Evolutionary conservation across 106 monocot species (phyloP), one percentile per base, ranked within the genome.

Genomic region (Allium sativum): DNA sequence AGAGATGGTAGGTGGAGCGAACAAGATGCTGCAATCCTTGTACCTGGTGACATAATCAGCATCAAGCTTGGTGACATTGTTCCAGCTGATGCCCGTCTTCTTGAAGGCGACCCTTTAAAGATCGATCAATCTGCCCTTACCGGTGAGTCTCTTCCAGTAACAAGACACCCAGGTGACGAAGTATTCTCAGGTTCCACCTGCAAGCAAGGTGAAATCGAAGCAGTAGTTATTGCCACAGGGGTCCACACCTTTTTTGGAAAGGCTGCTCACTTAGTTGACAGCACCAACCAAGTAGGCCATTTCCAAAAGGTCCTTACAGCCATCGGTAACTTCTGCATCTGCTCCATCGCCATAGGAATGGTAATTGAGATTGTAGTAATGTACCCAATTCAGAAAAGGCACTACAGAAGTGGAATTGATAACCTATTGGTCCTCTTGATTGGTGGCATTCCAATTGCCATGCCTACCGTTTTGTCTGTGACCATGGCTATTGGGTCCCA

Each of bases 401-500:
- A 66, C 40, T 87, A 87, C 66, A 73, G 82, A 48, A 69, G 69
- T 72, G 86, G 86, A 7, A 86, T 87, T 58, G 82, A 87, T 57
- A 55, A 84, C 58, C 86, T 92, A 8, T 69, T 92, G 52, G 91
- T 92, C 9, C 81, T 92, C 21, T 67, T 92, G 68, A 92, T 92
- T 18, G 91, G 86, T 7, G 91, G 91, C 0, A 86, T 86, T 4
- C 91, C 91, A 2, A 92, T 92, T 44, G 86, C 91, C n/a, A 92
- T 92, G 86, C 91, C 91, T 0, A 92, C 86, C 15, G 90, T 91
- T 18, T 54, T 91, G 18, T 91, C 90, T 0, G 86, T 91, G 8
- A 91, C 90, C 9, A 91, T 92, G 91, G 91, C 91, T 8, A 86
- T 86, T 9, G 91, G 91, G 3, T 92, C 83, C 21, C 91, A 86